phyloP scores from a whole-genome alignment of 116 monocot genomes.

The Phalaenopsis hybrid region DNA sequence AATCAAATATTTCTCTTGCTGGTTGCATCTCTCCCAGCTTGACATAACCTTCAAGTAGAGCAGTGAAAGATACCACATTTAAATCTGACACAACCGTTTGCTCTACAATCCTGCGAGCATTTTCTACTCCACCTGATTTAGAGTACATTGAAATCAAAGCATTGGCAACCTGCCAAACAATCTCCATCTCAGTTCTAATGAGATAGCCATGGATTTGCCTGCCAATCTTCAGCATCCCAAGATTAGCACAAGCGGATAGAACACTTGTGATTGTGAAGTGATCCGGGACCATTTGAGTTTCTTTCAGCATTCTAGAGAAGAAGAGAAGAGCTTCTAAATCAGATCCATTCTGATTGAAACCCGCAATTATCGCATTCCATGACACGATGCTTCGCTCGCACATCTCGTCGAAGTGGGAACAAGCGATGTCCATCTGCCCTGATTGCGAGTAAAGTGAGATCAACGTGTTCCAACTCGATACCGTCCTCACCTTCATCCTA shows the following conservation, averaged over 20 bases:
- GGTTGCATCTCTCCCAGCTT: slow-evolving; percentile 55
- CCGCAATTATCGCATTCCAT: slow-evolving; percentile 84
- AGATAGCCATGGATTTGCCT: slow-evolving; percentile 61
- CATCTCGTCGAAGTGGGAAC: slow-evolving; percentile 54
- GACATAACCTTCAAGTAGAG: slow-evolving; percentile 81
- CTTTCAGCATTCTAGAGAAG: slow-evolving; percentile 62
- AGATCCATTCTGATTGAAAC: slow-evolving; percentile 67
- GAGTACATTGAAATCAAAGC: slow-evolving; percentile 87
- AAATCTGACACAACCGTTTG: slow-evolving; percentile 18
- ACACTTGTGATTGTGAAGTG: slow-evolving; percentile 75
- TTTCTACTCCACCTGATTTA: slow-evolving; percentile 58
- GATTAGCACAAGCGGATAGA: slow-evolving; percentile 72
- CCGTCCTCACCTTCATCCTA: slow-evolving; percentile 50
- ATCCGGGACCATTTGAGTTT: slow-evolving; percentile 25
- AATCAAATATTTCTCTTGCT: slow-evolving; percentile 70
- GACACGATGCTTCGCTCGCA: slow-evolving; percentile 48
- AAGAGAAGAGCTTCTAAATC: slow-evolving; percentile 51
- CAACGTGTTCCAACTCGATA: slow-evolving; percentile 77
- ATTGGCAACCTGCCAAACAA: slow-evolving; percentile 56
- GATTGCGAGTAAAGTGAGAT: slow-evolving; percentile 49
- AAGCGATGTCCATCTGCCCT: slow-evolving; percentile 52
- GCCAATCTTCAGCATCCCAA: slow-evolving; percentile 40
- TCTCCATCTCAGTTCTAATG: slow-evolving; percentile 30
- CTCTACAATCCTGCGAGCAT: slow-evolving; percentile 42
- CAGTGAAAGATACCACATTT: slow-evolving; percentile 64